Base-by-base conservation (phyloP, 495 filamentous ascomycete genomes). In the Tuber aestivum region DNA sequence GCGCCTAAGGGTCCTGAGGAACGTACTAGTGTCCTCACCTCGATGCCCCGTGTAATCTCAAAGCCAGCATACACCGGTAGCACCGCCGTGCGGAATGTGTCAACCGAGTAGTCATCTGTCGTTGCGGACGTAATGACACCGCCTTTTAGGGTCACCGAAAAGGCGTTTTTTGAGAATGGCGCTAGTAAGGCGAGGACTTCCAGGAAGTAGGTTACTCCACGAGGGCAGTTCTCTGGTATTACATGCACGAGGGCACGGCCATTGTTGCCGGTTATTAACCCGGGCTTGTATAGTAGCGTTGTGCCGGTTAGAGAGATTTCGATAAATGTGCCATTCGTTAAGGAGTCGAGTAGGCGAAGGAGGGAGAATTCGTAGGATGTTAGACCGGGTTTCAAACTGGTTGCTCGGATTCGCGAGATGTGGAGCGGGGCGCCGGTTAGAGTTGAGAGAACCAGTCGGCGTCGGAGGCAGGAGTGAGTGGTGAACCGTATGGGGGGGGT, bases 251-350 rank as follows among this genome's bases (percentile, higher is more conserved):
- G 88, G 73, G 93, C 87, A 73, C 94, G 92, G 77, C 90, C 89
- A 74, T 86, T 87, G 37, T 85, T 84, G 27, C 80, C 96, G 2
- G 92, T 94, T 78, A 99, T 94, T 9, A 99, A 86, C 41, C 96
- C 96, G 0, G 96, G 96, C 70, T 91, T 90, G 86, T 95, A 98
- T 45, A 94, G 90, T 69, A 98, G 87, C 21, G 92, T 93, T 0
- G 95, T 98, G 78, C 96, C 95, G 16, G 93, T 97, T 84, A 96
- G 93, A 23, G 93, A 95, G 79, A 99, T 96, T 82, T 97, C 93
- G 86, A 97, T 92, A 76, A 89, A 88, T 42, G 93, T 92, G 86
- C 96, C 96, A 89, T 99, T 99, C 83, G 96, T 98, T 80, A 99
- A 87, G 72, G 92, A 87, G 83, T 98, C 95, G 79, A 99, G 90